phyloP scores from a whole-genome alignment of 2,329 filamentous ascomycete genomes.

The Anthostomella pinea region DNA sequence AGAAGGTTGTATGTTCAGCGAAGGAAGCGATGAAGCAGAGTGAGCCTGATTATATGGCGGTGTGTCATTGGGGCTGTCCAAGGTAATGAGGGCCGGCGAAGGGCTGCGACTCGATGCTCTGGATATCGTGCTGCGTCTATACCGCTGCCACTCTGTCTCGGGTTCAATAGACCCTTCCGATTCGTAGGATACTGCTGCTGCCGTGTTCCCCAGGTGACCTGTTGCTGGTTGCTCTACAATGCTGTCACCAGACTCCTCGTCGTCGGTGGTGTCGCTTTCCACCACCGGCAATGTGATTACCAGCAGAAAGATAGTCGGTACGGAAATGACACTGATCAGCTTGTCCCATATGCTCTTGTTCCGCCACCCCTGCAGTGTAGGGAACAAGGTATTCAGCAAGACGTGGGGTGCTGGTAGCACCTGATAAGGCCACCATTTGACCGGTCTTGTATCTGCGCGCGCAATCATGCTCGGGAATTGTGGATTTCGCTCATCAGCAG shows the following conservation, averaged over 20 bases:
- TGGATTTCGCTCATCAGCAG: constrained; percentile 45
- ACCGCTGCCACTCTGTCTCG: constrained; percentile 59
- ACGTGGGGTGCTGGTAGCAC: constrained; percentile 70
- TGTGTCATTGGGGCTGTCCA: constrained; percentile 18
- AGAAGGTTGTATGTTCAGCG: constrained; percentile 16
- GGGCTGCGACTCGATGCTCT: constrained; percentile 26
- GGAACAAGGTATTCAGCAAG: constrained; percentile 75
- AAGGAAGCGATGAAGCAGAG: constrained; percentile 6
- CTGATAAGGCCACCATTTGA: constrained; percentile 79
- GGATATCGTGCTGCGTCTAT: constrained; percentile 46
- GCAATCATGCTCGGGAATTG: constrained; percentile 43
- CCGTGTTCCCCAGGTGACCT: constrained; percentile 29
- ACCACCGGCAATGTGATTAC: constrained; percentile 90
- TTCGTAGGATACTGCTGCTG: constrained; percentile 37
- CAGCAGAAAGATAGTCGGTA: constrained; percentile 86
- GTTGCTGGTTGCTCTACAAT: constrained; percentile 30
- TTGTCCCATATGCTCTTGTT: constrained; percentile 85
- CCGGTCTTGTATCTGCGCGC: constrained; percentile 40
- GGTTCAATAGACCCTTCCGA: constrained; percentile 32
- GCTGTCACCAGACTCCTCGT: constrained; percentile 39
- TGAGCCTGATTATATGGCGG: constrained; percentile 9
- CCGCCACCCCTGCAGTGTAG: constrained; percentile 78
- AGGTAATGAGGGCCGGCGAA: constrained; percentile 31
- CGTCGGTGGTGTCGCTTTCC: constrained; percentile 62
- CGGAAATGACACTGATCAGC: constrained; percentile 74